These are phyloP conservation scores for Porpolomopsis calyptriformis DNA, from an alignment of 768 basidiomycete species.

Conservation along the genomic window DNA sequence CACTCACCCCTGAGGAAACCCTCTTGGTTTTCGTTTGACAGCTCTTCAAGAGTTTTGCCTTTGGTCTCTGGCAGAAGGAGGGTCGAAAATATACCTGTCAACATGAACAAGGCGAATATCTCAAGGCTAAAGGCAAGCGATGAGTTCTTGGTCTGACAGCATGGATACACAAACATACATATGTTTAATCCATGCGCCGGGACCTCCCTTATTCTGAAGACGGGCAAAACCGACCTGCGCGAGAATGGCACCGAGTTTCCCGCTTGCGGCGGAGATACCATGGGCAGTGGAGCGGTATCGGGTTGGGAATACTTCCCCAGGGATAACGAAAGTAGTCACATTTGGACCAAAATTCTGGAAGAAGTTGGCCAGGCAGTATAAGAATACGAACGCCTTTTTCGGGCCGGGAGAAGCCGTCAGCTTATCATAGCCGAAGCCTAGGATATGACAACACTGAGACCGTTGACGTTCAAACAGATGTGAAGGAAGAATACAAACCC, in stretches of 20 bases:
- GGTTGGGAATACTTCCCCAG: conserved; percentile 80
- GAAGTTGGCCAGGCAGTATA: conserved; percentile 82
- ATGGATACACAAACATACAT: conserved; percentile 36
- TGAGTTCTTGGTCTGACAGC: conserved; percentile 5
- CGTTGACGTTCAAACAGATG: neutral
- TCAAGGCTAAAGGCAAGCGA: conserved; percentile 38
- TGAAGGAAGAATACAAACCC: conserved; percentile 33
- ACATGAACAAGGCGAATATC: conserved; percentile 80
- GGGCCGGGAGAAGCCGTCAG: conserved; percentile 32
- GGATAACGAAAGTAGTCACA: conserved; percentile 69
- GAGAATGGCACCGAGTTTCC: conserved; percentile 76
- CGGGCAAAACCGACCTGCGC: conserved; percentile 69
- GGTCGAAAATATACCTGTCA: conserved; percentile 76
- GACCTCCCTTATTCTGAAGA: conserved; percentile 59
- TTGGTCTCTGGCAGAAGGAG: conserved; percentile 76
- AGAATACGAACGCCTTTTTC: conserved; percentile 60
- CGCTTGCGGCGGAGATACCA: conserved; percentile 74
- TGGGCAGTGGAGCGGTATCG: conserved; percentile 80
- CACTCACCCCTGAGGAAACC: conserved; percentile 37
- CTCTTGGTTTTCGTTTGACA: conserved; percentile 63
- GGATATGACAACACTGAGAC: too few relatives aligned
- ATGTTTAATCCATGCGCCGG: conserved; percentile 49
- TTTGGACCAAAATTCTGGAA: conserved; percentile 88
- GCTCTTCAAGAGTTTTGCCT: conserved; percentile 50
- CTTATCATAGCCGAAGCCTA: conserved; percentile 59